Evolutionary conservation across 75 land plant species (phyloP), one percentile per base, ranked within the genome.

Genomic region (Cupressus sempervirens): DNA sequence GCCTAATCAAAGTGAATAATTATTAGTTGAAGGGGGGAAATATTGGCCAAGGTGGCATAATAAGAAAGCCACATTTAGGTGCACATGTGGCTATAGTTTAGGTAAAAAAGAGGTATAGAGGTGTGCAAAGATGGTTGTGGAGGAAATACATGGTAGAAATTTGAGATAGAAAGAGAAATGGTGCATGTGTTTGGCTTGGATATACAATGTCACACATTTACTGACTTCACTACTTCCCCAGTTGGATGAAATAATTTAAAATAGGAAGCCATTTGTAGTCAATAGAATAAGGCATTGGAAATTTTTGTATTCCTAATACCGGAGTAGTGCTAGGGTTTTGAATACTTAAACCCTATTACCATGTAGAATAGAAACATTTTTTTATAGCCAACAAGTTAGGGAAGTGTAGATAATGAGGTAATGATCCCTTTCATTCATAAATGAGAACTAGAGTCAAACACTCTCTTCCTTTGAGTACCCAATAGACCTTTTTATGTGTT

Each of bases 321-420:
- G 45, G 29, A 79, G 81, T 30, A 41, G 29, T 43, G 48, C 48
- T n/a, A 23, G 81, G 12, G 48, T 41, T 79, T 72, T 14, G 74
- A 72, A 72, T 72, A 30, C 13, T 32, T 29, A 72, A n/a, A 72
- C 35, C 12, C 35, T 32, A 29, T 30, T 3, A 12, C 32, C 30
- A 30, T 72, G 35, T 72, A 72, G 7, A 72, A 72, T 12, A 70
- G 1, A 30, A 29, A n/a, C 30, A 32, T 72, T 30, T 72, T n/a
- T 72, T 29, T 68, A 68, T 29, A 29, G 29, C 73, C 29, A 68
- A 12, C 32, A 68, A 68, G 29, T 68, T 32, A 32, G 74, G 35
- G 74, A 72, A 72, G 74, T 36, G 11, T 36, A 72, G 74, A 72
- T 32, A 72, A 72, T 72, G 74, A 72, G 74, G 74, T 72, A 72